Evolutionary conservation across 768 basidiomycete genomes (phyloP).

Genomic region (Neoboletus subvelutipes): DNA sequence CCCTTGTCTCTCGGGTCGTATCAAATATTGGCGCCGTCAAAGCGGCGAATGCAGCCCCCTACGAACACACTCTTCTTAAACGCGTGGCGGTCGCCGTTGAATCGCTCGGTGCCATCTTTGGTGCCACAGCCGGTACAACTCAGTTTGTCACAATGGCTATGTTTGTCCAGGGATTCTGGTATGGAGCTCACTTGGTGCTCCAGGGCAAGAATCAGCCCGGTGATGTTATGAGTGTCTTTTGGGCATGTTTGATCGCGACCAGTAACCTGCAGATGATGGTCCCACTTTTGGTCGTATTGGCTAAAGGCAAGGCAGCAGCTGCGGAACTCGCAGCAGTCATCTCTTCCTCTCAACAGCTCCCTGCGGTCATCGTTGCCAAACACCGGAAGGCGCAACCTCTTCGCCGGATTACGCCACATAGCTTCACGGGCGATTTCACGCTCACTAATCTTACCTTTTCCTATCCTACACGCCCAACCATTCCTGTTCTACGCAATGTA

Average conservation of each 20-base stretch:
- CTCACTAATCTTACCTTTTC: constrained; percentile 62
- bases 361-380: constrained; percentile 20
- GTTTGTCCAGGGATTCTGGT: constrained; percentile 99
- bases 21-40: constrained; percentile 87
- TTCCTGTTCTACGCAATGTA: constrained; percentile 57
- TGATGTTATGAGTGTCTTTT: constrained; percentile 94
- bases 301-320: constrained; percentile 56
- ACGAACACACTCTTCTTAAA: constrained; percentile 51
- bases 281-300: constrained; percentile 70
- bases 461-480: constrained; percentile 69
- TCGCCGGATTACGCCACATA: constrained; percentile 62
- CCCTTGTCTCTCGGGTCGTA: constrained; percentile 74
- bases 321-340: constrained; percentile 28
- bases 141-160: constrained; percentile 88
- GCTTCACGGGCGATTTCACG: constrained; percentile 70
- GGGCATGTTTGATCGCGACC: constrained; percentile 92
- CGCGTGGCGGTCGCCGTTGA: constrained; percentile 47
- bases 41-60: constrained; percentile 75
- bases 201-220: constrained; percentile 67
- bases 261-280: constrained; percentile 86
- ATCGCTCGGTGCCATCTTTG: constrained; percentile 72
- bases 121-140: constrained; percentile 57
- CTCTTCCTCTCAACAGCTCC: constrained; percentile 36
- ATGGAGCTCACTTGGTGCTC: constrained; percentile 85
- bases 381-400: constrained; percentile 34